phyloP scores from a whole-genome alignment of 164 flowering plant species.

The Annona squamosa region DNA sequence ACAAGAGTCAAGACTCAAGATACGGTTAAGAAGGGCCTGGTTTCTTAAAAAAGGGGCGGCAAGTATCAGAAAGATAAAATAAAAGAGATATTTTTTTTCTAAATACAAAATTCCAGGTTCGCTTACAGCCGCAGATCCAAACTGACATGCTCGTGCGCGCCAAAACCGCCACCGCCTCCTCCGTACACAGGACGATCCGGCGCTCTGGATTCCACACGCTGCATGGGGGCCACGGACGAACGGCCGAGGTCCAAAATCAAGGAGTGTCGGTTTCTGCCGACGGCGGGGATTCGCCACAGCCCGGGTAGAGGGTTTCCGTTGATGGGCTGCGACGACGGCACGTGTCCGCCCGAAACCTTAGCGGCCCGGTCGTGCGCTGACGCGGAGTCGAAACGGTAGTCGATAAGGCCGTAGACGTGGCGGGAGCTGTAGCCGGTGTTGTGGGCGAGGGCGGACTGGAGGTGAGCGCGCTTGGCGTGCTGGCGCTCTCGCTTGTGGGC shows the following conservation, averaged over 20 bases:
- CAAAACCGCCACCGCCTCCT: conserved; percentile 15
- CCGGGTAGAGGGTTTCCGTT: conserved; percentile 56
- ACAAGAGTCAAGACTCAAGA: not conserved
- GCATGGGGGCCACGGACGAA: conserved; percentile 7
- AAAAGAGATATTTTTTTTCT: not conserved
- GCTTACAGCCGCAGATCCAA: conserved; percentile 77
- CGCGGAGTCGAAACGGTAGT: conserved; percentile 24
- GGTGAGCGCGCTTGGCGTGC: conserved; percentile 75
- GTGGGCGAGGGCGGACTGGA: conserved; percentile 65
- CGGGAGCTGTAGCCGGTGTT: conserved; percentile 24
- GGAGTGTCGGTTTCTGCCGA: conserved; percentile 11
- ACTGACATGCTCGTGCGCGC: conserved; percentile 68
- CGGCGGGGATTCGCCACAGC: conserved; percentile 57
- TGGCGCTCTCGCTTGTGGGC: conserved; percentile 93
- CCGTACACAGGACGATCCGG: conserved; percentile 28
- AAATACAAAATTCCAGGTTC: not conserved
- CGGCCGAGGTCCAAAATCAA: conserved; percentile 20
- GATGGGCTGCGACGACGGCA: conserved; percentile 28
- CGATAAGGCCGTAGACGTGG: conserved; percentile 45
- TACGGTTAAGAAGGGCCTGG: not conserved
- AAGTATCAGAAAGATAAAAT: not conserved
- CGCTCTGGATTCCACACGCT: conserved; percentile 20
- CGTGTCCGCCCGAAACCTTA: conserved; percentile 4
- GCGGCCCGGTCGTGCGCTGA: conserved; percentile 2
- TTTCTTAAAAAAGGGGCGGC: not conserved